phyloP scores from a whole-genome alignment of 441 rosid genomes.

The Hura crepitans region DNA sequence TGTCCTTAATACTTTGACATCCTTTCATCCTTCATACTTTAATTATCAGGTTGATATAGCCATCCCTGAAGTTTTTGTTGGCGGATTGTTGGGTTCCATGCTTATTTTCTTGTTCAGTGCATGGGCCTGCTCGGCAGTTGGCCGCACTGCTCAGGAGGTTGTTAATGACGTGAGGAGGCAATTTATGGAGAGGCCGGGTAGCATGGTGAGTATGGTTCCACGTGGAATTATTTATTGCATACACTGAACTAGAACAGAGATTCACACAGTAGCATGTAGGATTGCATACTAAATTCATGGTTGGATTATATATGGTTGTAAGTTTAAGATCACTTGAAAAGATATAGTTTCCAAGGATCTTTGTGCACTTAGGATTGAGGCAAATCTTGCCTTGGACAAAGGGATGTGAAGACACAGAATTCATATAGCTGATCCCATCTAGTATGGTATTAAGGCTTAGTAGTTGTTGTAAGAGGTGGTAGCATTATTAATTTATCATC shows the following conservation, averaged over 20 bases:
- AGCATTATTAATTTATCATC: not conserved
- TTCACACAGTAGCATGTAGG: not conserved
- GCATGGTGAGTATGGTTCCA: conserved; percentile 89
- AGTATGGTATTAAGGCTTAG: too few relatives aligned
- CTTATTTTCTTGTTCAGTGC: conserved; percentile 93
- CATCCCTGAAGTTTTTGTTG: conserved; percentile 88
- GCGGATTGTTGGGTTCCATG: conserved; percentile 97
- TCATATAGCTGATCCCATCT: too few relatives aligned
- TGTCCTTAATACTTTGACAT: not conserved
- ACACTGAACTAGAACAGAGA: not conserved
- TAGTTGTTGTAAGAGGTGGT: not conserved
- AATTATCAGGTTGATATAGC: conserved; percentile 91
- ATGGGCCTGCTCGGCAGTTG: conserved; percentile 98
- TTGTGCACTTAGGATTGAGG: too few relatives aligned
- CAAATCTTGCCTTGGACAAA: too few relatives aligned
- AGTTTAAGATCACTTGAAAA: too few relatives aligned
- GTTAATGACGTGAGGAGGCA: conserved; percentile 98
- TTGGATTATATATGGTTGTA: too few relatives aligned
- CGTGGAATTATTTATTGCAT: not conserved
- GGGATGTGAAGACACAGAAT: too few relatives aligned
- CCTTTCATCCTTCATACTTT: not conserved
- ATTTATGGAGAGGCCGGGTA: conserved; percentile 97
- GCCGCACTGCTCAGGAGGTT: conserved; percentile 98
- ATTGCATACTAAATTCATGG: not conserved
- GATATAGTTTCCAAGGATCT: too few relatives aligned